Conservation (phyloP, 106 monocot genomes). For the Posidonia australis region DNA sequence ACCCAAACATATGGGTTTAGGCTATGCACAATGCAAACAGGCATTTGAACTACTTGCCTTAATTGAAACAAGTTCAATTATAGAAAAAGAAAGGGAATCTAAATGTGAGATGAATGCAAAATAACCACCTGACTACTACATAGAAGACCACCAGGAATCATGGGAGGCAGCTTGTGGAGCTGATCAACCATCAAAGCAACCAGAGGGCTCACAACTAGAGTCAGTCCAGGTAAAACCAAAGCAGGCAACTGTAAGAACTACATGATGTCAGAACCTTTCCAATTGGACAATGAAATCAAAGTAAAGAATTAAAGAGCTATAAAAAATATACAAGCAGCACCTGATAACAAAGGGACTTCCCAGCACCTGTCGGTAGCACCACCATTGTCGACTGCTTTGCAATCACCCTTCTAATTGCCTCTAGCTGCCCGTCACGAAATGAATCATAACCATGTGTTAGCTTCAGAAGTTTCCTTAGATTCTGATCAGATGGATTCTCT, state of each 20-base stretch:
- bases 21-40: no score
- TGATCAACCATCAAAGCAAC: slow-evolving; percentile 96
- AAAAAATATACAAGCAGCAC: slow-evolving; percentile 16
- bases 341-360: slow-evolving; percentile 97
- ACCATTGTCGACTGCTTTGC: slow-evolving; percentile 70
- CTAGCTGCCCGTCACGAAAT: slow-evolving; percentile 80
- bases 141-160: slow-evolving; percentile 66
- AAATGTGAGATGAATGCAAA: neutral
- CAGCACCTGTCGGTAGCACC: slow-evolving; percentile 89
- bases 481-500: slow-evolving; percentile 45
- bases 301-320: neutral
- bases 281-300: neutral
- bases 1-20: no score
- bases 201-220: slow-evolving; percentile 84
- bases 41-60: no score
- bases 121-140: slow-evolving; percentile 72
- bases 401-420: slow-evolving; percentile 54
- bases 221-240: slow-evolving; percentile 73
- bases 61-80: no score
- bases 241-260: slow-evolving; percentile 49
- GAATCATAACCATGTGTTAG: slow-evolving; percentile 70
- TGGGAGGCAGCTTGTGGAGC: slow-evolving; percentile 58
- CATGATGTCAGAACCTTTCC: neutral
- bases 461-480: slow-evolving; percentile 59
- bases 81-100: neutral